Base-by-base conservation (phyloP, 2,329 filamentous ascomycete genomes). In the Scolecobasidium constrictum region DNA sequence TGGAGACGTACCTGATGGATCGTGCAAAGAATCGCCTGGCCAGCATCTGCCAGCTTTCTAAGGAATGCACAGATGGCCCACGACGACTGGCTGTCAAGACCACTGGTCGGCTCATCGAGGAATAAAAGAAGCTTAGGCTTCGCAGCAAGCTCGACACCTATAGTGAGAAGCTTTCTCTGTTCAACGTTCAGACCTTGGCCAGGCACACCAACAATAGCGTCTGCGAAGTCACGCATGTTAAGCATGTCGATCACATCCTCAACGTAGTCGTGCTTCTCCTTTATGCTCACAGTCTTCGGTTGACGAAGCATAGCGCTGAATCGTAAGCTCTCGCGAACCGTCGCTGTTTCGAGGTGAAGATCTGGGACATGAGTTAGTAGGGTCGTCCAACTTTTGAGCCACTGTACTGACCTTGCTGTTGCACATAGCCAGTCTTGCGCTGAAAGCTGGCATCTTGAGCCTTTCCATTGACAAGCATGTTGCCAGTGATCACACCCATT, bases 101-200 rank as follows among this genome's bases (percentile, higher is more conserved):
- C 78, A 17, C 69, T 62, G 57, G 67, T 70, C 3, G 40, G 77
- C 50, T 79, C 75, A 40, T 80, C 76, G 7, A 80, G 64, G 60
- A 79, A 81, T 1, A 81, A 67, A n/a, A 41, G 38, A 0, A 80
- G 60, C 47, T 70, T 70, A 0, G 81, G 81, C 54, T 81, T 77
- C 2, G 81, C 80, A 5, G 79, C 81, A 11, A 86, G 65, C 54
- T 86, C 81, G 3, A 85, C 81, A 46, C 79, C 81, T 43, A 86
- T 85, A 0, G 81, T 85, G 2, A 85, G 64, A 43, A 81, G 70
- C 60, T 86, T 86, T 51, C 78, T 72, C 58, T 83, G 76, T 57
- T 84, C 80, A 6, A 84, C 78, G 3, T 77, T 76, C 12, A 84
- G 63, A 39, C 72, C 77, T 21, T 67, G 67, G 17, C 42, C 42